Evolutionary conservation across 179 eudicot genomes (phyloP).

Genomic region (Spergularia azorica): DNA sequence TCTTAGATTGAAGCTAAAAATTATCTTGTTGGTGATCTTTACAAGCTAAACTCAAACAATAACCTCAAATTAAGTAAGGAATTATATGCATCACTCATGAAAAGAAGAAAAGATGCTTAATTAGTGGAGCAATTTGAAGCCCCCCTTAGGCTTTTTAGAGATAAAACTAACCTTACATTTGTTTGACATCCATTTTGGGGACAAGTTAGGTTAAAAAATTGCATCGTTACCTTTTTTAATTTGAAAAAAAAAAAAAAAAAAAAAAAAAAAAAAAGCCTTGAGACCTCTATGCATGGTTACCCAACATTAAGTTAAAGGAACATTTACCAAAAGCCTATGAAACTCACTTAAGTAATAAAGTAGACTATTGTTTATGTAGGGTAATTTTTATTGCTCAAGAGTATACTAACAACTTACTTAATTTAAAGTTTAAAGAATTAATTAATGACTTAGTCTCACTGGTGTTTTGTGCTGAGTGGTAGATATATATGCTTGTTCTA

Average conservation of each 20-base stretch:
- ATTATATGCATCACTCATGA: too few species aligned
- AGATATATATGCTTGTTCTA: neutral
- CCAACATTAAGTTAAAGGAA: neutral
- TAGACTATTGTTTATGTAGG: too few species aligned
- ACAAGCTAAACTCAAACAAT: neutral
- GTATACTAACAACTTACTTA: too few species aligned
- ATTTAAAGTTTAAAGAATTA: too few species aligned
- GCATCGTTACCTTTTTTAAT: neutral
- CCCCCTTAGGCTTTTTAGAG: slow-evolving; percentile 21
- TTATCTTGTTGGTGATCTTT: neutral
- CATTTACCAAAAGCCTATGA: neutral
- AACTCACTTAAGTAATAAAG: neutral
- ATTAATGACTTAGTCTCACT: neutral
- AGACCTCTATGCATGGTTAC: neutral
- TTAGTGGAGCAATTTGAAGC: slow-evolving; percentile 16
- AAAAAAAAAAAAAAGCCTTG: neutral
- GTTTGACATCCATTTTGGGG: slow-evolving; percentile 31
- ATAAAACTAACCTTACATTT: neutral
- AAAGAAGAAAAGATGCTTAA: slow-evolving; percentile 3
- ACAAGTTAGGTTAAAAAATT: slow-evolving; percentile 28
- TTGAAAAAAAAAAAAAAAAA: neutral
- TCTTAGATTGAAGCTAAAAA: too few species aligned
- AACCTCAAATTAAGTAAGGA: neutral
- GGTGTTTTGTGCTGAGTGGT: neutral
- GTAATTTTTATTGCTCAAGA: too few species aligned